Evolutionary conservation across 495 filamentous ascomycete species (phyloP), one percentile per base, ranked within the genome.

Genomic region (Podospora anserina): DNA sequence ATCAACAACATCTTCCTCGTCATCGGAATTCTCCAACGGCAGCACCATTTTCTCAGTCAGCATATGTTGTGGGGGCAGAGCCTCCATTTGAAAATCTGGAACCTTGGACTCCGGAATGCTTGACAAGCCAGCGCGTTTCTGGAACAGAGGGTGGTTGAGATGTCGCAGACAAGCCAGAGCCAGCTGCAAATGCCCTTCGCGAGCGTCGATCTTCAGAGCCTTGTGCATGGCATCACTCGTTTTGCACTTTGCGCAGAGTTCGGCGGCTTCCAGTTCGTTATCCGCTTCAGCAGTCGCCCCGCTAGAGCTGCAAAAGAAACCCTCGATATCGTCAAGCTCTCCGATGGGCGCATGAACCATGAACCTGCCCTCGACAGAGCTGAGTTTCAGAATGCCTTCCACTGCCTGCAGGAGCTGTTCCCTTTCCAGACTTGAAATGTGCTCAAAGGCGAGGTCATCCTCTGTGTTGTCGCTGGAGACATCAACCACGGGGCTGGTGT

Each of bases 61-160:
- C 27, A 18, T 7, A 32, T 61, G 26, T 18, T 30, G 11, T 20
- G 20, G 26, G 11, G n/a, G 59, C 30, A 23, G 5, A 26, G 32
- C 59, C 59, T 61, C 20, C 5, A 61, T 18, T 61, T 61, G 26
- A 0, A 4, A 23, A 9, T 61, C 27, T 32, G 26, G 59, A 18
- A n/a, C 61, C 11, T 49, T 63, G 5, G 61, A 20, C 19, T 20
- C 16, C 61, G 27, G 61, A n/a, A 32, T 58, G 15, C 16, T 27
- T n/a, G 55, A 3, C 13, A 73, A 56, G 2, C 71, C 67, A 1
- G 69, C 66, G 13, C 68, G 44, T 56, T 49, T 39, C 63, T 76
- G 74, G 44, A 76, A 76, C 7, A 71, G 2, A 2, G 67, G 71
- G 39, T 72, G 60, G 68, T 76, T 76, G 62, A 76, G 59, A 59